Evolutionary conservation across 139 green algal genomes (phyloP), one percentile per base, ranked within the genome.

Genomic region (Volvox africanus): DNA sequence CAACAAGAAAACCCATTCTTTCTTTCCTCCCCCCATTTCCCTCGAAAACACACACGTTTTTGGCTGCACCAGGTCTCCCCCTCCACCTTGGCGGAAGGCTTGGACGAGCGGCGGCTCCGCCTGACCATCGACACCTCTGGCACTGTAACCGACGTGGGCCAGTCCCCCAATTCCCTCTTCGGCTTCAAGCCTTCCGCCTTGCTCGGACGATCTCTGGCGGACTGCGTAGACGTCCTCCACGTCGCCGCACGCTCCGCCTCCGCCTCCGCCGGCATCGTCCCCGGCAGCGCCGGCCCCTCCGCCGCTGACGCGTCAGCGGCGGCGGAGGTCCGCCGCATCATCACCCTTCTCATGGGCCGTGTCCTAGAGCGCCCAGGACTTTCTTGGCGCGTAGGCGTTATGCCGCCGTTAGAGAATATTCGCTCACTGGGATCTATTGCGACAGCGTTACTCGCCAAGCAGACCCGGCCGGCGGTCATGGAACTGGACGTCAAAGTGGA

Each of bases 81-180:
- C 19, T 79, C 55, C 75, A 90, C 55, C 1, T n/a, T 94, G 19
- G 26, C 36, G 9, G 55, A 92, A 28, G 93, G 90, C 1, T 61
- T 95, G 22, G 61, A 93, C 76, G 80, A 91, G 76, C 92, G 93
- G 18, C 90, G 93, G 5, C 88, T 95, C 32, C 84, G 88, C 6
- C 36, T 95, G 2, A 81, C 77, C 44, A 86, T 95, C 21, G 91
- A 95, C 82, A 69, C 71, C 62, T 6, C n/a, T 0, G 93, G 93
- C 76, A 93, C 20, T 28, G 61, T 95, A 20, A 69, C 80, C 28
- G 21, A 82, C 0, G 92, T 93, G 1, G 80, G 87, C 61, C 61
- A 86, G 83, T 86, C 71, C 6, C 86, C 91, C 36, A 36, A 68
- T 18, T 61, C 33, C 26, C 86, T 95, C 28, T 95, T 95, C 80